These are phyloP conservation scores for Stenogyne calaminthoides DNA, from an alignment of 305 asterid species.

Conservation along the genomic window DNA sequence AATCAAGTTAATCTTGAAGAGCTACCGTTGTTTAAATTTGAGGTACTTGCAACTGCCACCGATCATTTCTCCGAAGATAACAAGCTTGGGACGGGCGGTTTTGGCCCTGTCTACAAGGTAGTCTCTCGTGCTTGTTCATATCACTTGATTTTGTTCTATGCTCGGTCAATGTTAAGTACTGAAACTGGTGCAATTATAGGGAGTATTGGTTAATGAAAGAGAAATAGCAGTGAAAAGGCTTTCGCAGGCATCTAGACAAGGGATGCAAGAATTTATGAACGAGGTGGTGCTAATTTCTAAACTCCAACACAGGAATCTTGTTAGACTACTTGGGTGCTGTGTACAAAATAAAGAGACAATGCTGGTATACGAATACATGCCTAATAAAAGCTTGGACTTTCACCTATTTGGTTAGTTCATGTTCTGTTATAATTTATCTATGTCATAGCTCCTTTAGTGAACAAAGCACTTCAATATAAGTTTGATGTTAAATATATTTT, in stretches of 20 bases:
- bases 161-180: neutral
- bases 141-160: neutral
- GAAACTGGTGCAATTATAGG: slow-evolving; percentile 39
- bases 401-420: slow-evolving; percentile 53
- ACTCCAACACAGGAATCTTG: slow-evolving; percentile 64
- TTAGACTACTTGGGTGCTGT: slow-evolving; percentile 58
- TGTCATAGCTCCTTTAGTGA: neutral
- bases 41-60: slow-evolving; percentile 51
- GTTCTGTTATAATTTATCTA: neutral
- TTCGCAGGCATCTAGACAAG: slow-evolving; percentile 56
- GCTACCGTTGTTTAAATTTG: slow-evolving; percentile 47
- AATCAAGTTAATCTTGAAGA: slow-evolving; percentile 49
- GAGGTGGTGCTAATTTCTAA: slow-evolving; percentile 57
- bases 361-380: slow-evolving; percentile 57
- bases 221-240: slow-evolving; percentile 67
- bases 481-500: neutral
- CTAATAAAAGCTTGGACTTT: slow-evolving; percentile 61
- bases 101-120: slow-evolving; percentile 75
- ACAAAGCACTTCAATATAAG: neutral
- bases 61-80: slow-evolving; percentile 43
- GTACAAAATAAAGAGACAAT: slow-evolving; percentile 52
- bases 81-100: slow-evolving; percentile 77
- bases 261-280: slow-evolving; percentile 60
- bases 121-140: neutral
- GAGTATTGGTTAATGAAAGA: slow-evolving; percentile 47